Conservation (phyloP, 768 basidiomycete genomes). For the Calocybe cyanea region DNA sequence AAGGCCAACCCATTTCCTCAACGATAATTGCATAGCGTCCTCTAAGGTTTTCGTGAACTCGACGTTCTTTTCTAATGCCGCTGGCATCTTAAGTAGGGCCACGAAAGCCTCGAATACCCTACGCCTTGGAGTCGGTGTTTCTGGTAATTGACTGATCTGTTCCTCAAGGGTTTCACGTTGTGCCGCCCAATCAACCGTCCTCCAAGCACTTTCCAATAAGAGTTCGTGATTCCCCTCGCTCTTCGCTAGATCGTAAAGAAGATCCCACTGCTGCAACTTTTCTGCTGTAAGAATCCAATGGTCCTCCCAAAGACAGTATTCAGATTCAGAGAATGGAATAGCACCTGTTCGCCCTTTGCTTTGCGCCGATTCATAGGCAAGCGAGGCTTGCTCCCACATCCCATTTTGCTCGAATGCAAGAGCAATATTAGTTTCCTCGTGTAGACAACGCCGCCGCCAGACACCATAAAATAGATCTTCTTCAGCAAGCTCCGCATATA, state of each 20-base stretch:
- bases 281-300: constrained; percentile 96
- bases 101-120: constrained; percentile 97
- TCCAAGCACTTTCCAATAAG: constrained; percentile 93
- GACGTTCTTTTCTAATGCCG: constrained; percentile 73
- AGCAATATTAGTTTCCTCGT: constrained; percentile 83
- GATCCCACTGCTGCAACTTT: constrained; percentile 98
- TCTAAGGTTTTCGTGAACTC: constrained; percentile 89
- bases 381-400: constrained; percentile 92
- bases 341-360: constrained; percentile 74
- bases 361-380: constrained; percentile 87
- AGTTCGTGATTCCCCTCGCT: constrained; percentile 90
- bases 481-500: constrained; percentile 94
- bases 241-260: constrained; percentile 85
- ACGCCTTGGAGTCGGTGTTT: constrained; percentile 90
- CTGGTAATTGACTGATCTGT: constrained; percentile 74
- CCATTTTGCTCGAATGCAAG: constrained; percentile 94
- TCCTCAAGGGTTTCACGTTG: constrained; percentile 75
- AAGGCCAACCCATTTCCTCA: constrained; percentile 93
- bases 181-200: constrained; percentile 88
- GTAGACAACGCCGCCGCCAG: constrained; percentile 88
- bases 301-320: constrained; percentile 98
- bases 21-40: constrained; percentile 93
- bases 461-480: constrained; percentile 97
- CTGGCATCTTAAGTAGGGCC: constrained; percentile 81
- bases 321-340: constrained; percentile 89